phyloP scores from a whole-genome alignment of 768 basidiomycete genomes.

The Psilocybe azurescens region DNA sequence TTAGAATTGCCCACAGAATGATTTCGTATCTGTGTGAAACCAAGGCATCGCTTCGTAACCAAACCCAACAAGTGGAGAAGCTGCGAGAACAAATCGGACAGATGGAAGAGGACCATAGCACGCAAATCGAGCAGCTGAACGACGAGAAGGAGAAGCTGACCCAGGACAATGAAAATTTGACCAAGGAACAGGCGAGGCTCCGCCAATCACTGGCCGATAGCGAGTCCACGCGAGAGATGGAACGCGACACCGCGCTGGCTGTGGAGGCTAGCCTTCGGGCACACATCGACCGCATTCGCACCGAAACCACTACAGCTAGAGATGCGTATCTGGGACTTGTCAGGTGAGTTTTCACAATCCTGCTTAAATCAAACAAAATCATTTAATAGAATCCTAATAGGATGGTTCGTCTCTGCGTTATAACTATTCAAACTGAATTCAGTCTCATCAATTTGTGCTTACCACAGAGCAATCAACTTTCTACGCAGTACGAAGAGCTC shows the following conservation, averaged over 20 bases:
- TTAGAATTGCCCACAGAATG: constrained; percentile 54
- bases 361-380: neutral
- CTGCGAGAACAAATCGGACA: constrained; percentile 23
- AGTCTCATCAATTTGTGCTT: neutral
- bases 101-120: neutral
- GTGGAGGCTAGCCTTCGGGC: constrained; percentile 57
- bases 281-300: constrained; percentile 26
- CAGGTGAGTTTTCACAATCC: constrained; percentile 37
- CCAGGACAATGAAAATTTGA: constrained; percentile 39
- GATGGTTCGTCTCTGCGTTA: constrained; percentile 23
- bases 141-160: constrained; percentile 35
- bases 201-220: constrained; percentile 14
- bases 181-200: constrained; percentile 40
- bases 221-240: constrained; percentile 40
- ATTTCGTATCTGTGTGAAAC: constrained; percentile 56
- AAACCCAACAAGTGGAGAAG: constrained; percentile 38
- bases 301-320: constrained; percentile 51
- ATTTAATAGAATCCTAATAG: constrained; percentile 15
- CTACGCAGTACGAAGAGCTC: neutral
- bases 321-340: constrained; percentile 44
- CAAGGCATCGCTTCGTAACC: constrained; percentile 42
- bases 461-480: neutral
- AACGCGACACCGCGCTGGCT: constrained; percentile 54
- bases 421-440: neutral
- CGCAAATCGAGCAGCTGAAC: constrained; percentile 33